Conservation (phyloP, 1,284 basidiomycete genomes). For the Microbotryum intermedium region DNA sequence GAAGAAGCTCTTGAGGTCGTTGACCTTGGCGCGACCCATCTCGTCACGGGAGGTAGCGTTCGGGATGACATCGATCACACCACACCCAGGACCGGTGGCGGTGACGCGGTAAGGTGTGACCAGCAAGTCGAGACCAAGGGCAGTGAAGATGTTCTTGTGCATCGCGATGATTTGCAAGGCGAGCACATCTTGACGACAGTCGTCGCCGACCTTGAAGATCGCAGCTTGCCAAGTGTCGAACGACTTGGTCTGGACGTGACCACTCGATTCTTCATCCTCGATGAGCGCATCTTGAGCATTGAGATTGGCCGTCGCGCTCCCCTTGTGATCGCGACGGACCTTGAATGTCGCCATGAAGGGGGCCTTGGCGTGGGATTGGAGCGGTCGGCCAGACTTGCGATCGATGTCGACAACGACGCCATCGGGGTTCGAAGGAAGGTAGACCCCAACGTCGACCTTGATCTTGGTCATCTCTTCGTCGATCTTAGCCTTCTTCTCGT, state of each 20-base stretch:
- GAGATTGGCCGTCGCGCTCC: constrained; percentile 43
- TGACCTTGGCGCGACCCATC: constrained; percentile 98
- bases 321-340: constrained; percentile 50
- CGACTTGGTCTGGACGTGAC: constrained; percentile 41
- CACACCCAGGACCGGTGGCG: constrained; percentile 94
- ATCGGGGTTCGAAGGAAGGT: constrained; percentile 95
- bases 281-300: constrained; percentile 46
- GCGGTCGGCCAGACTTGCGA: constrained; percentile 86
- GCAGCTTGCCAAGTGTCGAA: constrained; percentile 96
- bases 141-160: constrained; percentile 96
- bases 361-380: constrained; percentile 97
- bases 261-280: constrained; percentile 18
- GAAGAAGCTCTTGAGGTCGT: constrained; percentile 91
- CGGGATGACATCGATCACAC: constrained; percentile 97
- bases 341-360: constrained; percentile 99
- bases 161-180: constrained; percentile 97
- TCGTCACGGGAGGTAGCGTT: constrained; percentile 97
- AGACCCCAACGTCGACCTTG: constrained; percentile 83
- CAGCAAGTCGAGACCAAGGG: constrained; percentile 79
- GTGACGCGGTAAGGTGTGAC: constrained; percentile 95
- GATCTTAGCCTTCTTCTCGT: constrained; percentile 99
- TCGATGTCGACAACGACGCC: constrained; percentile 93
- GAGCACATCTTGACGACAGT: constrained; percentile 95
- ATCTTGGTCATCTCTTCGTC: constrained; percentile 99
- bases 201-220: constrained; percentile 99